Base-by-base conservation (phyloP, 805 yeast genomes). In the Jamesozyma jinghongensis region DNA sequence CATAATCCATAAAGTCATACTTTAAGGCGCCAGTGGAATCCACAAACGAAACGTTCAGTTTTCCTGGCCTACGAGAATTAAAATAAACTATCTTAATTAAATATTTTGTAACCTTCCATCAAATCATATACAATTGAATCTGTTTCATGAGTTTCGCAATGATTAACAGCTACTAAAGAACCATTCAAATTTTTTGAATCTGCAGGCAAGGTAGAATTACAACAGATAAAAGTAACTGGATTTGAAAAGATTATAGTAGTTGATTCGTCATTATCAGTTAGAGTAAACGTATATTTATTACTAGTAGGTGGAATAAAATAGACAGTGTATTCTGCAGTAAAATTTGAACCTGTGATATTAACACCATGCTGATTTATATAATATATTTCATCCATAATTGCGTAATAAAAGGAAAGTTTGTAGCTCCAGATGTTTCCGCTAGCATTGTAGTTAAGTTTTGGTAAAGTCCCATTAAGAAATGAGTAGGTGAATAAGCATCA, bases 181-280 rank as follows among this genome's bases (percentile, higher is more conserved):
- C 32, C 32, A 32, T 36, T 40, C 17, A 19, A 14, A n/a, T 27
- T 19, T 3, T 17, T 28, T n/a, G 17, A 19, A 28, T 12, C n/a
- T 18, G 27, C 17, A 12, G 32, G 13, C 14, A n/a, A n/a, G 12
- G 27, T 18, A 6, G 20, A 19, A 12, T 28, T 28, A 48, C 67
- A 63, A 48, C 66, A 62, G n/a, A 39, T 48, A 29, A 62, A 63
- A 4, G 64, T 67, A 41, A 48, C 49, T 3, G 51, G 49, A 19
- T 39, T 28, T 22, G 65, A 68, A 45, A 63, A 41, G 38, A 53
- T 53, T 12, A 32, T 14, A 16, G 34, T 19, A 71, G 7, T 62
- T 14, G 56, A 50, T 42, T 65, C 68, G 49, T 65, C 69, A 19
- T 56, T 51, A 11, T 32, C 30, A 5, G 36, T 31, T 22, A 63